Conservation (phyloP, 306 rosid species). For the Malus sieversii region DNA sequence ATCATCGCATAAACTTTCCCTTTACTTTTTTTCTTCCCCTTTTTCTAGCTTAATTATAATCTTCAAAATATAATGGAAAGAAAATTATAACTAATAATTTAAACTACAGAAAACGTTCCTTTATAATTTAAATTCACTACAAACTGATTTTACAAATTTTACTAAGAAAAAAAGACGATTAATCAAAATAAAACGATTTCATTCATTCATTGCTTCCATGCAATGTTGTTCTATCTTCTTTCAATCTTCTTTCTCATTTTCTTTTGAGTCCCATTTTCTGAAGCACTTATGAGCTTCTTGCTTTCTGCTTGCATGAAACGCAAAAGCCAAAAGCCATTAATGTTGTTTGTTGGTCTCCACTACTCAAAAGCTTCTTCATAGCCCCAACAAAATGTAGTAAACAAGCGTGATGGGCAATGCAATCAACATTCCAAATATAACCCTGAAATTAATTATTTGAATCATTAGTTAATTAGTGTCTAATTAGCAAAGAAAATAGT, state of each 20-base stretch:
- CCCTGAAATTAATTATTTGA: constrained; percentile 46
- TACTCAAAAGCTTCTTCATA: constrained; percentile 32
- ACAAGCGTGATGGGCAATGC: constrained; percentile 88
- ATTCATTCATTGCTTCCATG: constrained; percentile 21
- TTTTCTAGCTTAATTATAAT: constrained; percentile 4
- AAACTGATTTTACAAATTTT: constrained; percentile 53
- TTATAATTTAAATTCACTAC: constrained; percentile 47
- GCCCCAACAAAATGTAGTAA: constrained; percentile 83
- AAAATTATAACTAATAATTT: constrained; percentile 2
- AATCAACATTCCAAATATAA: constrained; percentile 83
- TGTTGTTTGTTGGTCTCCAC: constrained; percentile 8
- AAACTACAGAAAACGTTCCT: constrained; percentile 15
- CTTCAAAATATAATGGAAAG: constrained; percentile 3
- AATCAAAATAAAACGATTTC: constrained; percentile 19
- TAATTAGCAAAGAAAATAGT: not conserved
- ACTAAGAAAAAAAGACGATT: constrained; percentile 29
- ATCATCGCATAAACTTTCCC: not conserved
- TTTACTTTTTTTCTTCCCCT: not conserved
- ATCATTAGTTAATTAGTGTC: not conserved
- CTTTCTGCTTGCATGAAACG: not conserved
- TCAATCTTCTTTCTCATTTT: not conserved
- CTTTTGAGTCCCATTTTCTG: constrained; percentile 12
- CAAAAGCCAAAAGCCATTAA: constrained; percentile 12
- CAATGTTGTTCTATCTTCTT: constrained; percentile 11
- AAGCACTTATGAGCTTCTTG: constrained; percentile 4